Evolutionary conservation across 225 moss, liverwort and hornwort species (phyloP), one percentile per base, ranked within the genome.

Genomic region (Physcomitrellopsis africana): DNA sequence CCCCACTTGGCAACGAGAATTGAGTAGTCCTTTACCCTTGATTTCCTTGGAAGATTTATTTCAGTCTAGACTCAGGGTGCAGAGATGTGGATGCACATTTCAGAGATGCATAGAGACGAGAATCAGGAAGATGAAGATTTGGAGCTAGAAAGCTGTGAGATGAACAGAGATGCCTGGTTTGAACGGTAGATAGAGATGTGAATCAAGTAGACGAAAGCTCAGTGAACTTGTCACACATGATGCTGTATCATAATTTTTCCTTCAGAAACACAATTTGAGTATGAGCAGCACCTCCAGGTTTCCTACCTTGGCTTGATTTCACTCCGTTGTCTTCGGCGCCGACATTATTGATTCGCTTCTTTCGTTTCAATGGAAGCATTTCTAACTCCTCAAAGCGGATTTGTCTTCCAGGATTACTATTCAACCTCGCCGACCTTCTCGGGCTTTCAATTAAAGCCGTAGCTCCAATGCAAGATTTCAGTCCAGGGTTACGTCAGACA

Each of bases 361-460:
- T 78, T 17, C 86, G 75, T 70, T 91, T 91, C 18, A 70, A n/a
- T 51, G 64, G 74, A 10, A 81, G 83, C 78, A 83, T 81, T 10
- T 69, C 72, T 9, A 84, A 80, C 42, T 64, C 68, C 59, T 72
- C 77, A 59, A 81, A 88, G 22, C 84, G 78, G 59, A 82, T 82
- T 64, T 84, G 48, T 75, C 86, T 78, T 73, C 84, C 84, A 55
- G 54, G 18, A 51, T 79, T 88, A 20, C 63, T 73, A 79, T 80
- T 91, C 80, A 91, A 52, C 80, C 88, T 86, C 51, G 80, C 77
- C 8, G 91, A 88, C 65, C 88, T 79, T 77, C 88, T 86, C 18
- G 82, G 86, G 8, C 73, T 76, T 53, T 86, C 86, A 63, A 86
- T 87, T 91, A 67, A n/a, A 14, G 45, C 11, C 5, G 19, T 55